Evolutionary conservation across 495 filamentous ascomycete species (phyloP).

Genomic region (Cryomyces antarcticus): DNA sequence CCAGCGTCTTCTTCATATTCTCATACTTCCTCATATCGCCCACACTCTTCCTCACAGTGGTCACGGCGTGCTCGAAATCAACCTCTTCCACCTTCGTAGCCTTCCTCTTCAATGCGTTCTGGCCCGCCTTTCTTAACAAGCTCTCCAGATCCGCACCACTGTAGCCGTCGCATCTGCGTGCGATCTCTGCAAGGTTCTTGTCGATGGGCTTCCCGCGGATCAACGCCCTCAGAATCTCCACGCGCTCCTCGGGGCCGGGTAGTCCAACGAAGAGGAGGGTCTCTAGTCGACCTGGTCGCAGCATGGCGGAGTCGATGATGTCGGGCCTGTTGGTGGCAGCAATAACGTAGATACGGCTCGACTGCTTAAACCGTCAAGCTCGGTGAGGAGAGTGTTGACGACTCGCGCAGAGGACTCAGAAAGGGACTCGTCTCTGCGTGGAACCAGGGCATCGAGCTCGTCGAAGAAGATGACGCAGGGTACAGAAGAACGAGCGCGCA

Average conservation of each 20-base stretch:
- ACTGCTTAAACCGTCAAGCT: conserved; percentile 70
- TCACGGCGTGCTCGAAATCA: conserved; percentile 61
- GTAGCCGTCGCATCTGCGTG: conserved; percentile 61
- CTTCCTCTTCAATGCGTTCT: conserved; percentile 46
- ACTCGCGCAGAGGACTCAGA: conserved; percentile 73
- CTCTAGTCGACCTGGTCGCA: conserved; percentile 76
- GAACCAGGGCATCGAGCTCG: conserved; percentile 83
- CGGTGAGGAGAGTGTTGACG: conserved; percentile 91
- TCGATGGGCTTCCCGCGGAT: conserved; percentile 38
- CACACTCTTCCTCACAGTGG: conserved; percentile 61
- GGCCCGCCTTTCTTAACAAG: conserved; percentile 54
- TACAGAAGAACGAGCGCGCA: conserved; percentile 62
- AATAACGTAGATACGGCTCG: conserved; percentile 78
- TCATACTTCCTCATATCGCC: conserved; percentile 53
- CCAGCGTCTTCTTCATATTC: conserved; percentile 24
- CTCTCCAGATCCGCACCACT: conserved; percentile 78
- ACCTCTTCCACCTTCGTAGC: conserved; percentile 14
- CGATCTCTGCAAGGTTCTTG: conserved; percentile 33
- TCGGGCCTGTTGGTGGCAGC: conserved; percentile 90
- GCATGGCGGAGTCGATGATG: conserved; percentile 90
- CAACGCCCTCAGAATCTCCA: conserved; percentile 67
- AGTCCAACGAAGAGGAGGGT: conserved; percentile 81
- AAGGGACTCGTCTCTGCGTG: conserved; percentile 58
- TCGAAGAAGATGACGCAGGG: conserved; percentile 98
- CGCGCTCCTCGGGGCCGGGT: conserved; percentile 56